Evolutionary conservation across 2,329 filamentous ascomycete species (phyloP).

Genomic region (Dactylellina drechsleri): DNA sequence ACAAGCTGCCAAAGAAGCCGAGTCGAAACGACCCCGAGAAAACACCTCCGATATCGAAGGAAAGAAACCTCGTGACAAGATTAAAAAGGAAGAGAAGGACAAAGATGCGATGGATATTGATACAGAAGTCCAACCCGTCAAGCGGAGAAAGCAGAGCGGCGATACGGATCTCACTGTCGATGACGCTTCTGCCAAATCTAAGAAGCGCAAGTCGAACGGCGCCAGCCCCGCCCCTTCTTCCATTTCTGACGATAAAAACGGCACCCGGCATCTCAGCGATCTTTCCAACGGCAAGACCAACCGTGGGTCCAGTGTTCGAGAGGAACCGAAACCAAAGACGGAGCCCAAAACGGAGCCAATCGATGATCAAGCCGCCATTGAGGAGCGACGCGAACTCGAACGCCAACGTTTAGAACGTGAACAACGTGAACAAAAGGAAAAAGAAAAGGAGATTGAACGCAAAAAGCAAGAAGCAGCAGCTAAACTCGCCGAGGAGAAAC

Average conservation of each 20-base stretch:
- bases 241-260: conserved; percentile 28
- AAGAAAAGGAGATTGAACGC: conserved; percentile 36
- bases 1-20: conserved; percentile 34
- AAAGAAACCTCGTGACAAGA: conserved; percentile 47
- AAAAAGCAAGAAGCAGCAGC: conserved; percentile 31
- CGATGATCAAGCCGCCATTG: conserved; percentile 42
- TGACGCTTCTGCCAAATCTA: conserved; percentile 26
- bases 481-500: conserved; percentile 22
- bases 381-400: conserved; percentile 40
- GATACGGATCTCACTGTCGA: conserved; percentile 25
- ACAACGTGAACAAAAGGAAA: conserved; percentile 37
- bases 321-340: conserved; percentile 35
- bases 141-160: conserved; percentile 37
- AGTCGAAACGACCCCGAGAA: conserved; percentile 38
- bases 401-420: conserved; percentile 43
- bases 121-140: conserved; percentile 24
- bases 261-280: conserved; percentile 40
- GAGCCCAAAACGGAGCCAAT: conserved; percentile 44
- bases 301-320: conserved; percentile 38
- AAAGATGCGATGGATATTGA: conserved; percentile 51
- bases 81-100: conserved; percentile 30
- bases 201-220: conserved; percentile 44
- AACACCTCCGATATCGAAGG: conserved; percentile 38
- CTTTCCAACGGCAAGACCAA: conserved; percentile 49
- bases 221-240: conserved; percentile 33